phyloP scores from a whole-genome alignment of 306 rosid species.

The Sesbania bispinosa region DNA sequence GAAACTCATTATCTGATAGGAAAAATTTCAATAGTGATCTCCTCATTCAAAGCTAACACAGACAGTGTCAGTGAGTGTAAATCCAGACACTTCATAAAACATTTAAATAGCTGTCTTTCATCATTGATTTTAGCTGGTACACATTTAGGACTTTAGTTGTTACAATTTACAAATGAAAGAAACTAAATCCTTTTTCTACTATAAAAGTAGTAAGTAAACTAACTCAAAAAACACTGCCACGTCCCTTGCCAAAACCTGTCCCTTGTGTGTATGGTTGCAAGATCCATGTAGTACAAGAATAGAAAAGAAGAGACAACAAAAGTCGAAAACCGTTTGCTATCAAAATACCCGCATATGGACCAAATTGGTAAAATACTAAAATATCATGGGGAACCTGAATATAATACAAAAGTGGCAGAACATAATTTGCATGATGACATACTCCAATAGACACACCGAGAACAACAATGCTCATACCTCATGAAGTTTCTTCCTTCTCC shows the following conservation, averaged over 20 bases:
- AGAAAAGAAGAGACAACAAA: constrained; percentile 12
- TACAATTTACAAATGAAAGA: not conserved
- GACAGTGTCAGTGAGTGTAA: not conserved
- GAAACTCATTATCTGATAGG: not conserved
- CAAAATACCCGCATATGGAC: not conserved
- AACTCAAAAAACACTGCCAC: not conserved
- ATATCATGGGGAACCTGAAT: not conserved
- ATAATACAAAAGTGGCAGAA: not conserved
- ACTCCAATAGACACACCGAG: constrained; percentile 19
- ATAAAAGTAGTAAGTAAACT: not conserved
- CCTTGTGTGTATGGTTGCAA: not conserved
- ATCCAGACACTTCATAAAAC: not conserved
- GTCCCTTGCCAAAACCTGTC: not conserved
- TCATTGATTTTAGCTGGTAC: not conserved
- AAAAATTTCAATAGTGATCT: not conserved
- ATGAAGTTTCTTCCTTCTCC: constrained; percentile 94
- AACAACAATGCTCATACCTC: constrained; percentile 64
- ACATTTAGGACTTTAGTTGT: not conserved
- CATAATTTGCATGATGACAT: not conserved
- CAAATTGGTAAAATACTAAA: not conserved
- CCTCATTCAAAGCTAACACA: not conserved
- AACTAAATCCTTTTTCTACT: not conserved
- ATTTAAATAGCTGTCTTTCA: not conserved
- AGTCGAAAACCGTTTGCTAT: not conserved
- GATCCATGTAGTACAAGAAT: not conserved